A percentile compares a stretch with the other conserved stretches of the same genome.
phyloP scores from a whole-genome alignment of 2,329 filamentous ascomycete genomes.

The Aspergillus neoniger region DNA sequence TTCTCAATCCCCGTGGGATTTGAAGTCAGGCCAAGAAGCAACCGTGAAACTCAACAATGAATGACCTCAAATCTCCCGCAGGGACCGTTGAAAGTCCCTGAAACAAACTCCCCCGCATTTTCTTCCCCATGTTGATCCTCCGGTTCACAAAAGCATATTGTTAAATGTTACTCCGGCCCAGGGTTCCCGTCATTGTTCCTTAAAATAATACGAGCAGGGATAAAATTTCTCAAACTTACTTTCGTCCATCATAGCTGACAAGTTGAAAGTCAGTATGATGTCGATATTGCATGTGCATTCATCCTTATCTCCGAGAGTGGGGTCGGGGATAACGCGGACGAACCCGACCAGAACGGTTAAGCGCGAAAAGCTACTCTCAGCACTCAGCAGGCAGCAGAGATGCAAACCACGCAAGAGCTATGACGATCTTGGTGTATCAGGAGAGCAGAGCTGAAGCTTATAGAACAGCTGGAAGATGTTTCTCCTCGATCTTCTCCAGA shows the following conservation, averaged over 20 bases:
- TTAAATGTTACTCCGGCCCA: background rate
- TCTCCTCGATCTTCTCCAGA: background rate
- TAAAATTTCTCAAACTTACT: background rate
- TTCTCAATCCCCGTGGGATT: background rate
- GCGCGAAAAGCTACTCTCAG: background rate
- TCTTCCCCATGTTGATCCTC: background rate
- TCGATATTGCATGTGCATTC: background rate
- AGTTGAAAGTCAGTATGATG: too few species aligned
- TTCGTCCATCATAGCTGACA: background rate
- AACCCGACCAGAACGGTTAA: background rate
- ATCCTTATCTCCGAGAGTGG: constrained; percentile 3
- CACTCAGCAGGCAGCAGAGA: background rate
- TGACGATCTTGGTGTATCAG: background rate
- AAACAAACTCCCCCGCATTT: background rate
- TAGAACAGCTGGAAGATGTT: background rate
- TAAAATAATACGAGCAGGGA: background rate
- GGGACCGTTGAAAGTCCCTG: background rate
- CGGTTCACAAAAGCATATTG: background rate
- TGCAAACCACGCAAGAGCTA: background rate
- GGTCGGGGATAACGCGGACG: background rate
- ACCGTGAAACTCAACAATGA: background rate
- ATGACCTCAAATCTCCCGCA: background rate
- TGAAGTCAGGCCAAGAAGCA: too few species aligned
- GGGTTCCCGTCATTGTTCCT: too few species aligned
- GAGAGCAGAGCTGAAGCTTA: background rate